Base-by-base conservation (phyloP, 2,329 filamentous ascomycete genomes). In the Beauveria rudraprayagi region DNA sequence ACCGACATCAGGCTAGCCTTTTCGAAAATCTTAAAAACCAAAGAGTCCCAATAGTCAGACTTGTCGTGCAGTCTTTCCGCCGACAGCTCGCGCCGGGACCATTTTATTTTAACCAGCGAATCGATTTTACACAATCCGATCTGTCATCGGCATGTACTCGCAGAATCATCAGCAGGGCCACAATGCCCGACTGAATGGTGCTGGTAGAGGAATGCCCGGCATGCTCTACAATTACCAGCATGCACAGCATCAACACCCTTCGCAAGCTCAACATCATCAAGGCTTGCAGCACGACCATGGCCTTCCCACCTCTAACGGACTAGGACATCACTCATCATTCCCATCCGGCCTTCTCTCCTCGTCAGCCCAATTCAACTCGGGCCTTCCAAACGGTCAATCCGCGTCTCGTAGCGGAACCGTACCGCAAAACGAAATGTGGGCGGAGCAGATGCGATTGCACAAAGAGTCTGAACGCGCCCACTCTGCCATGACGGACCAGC, bases 381-480 rank as follows among this genome's bases (percentile, higher is more conserved):
- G 72, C 62, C 72, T 86, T 37, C 82, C 84, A 60, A 87, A 86
- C 68, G 84, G 84, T 41, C 82, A 85, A 60, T 69, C 76, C 17
- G 76, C 75, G 54, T 73, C 78, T 19, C 76, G 83, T 55, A 77
- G 74, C 37, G 77, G 76, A 3, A 83, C 83, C 65, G 73, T 75
- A 28, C 82, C 82, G 60, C 80, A 77, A 60, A 85, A 76, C 65
- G 85, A 87, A 67, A 89, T 96, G 73, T 97, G 92, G 92, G 86
- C 88, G 65, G 88, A 94, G 70, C 94, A 99, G 76, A 76, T 96
- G 65, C 86, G 89, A 64, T 77, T 92, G 69, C 88, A 87, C 65
- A 90, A 92, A 66, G 89, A 91, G 64, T 85, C 90, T 69, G 90
- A 83, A 78, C 86, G 78, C 77, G 86, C 79, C 75, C 88, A 82